Evolutionary conservation across 495 filamentous ascomycete species (phyloP), one percentile per base, ranked within the genome.

Genomic region (Xylaria cubensis): DNA sequence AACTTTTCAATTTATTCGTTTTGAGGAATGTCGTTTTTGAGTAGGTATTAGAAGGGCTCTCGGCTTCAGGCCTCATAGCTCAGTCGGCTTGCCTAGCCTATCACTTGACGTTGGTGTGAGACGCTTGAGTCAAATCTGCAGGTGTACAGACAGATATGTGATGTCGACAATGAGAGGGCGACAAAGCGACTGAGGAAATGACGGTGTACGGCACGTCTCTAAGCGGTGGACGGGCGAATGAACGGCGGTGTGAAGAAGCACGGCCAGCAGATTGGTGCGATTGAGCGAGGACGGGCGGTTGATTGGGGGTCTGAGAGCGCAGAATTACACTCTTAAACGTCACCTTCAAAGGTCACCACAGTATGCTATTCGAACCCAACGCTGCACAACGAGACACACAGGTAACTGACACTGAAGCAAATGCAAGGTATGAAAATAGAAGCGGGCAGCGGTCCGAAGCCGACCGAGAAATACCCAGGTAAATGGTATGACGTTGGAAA

Each of bases 81-180:
- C 7, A 59, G 17, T 42, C 29, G 26, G 68, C 41, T 41, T 19
- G 58, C 36, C n/a, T 50, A 5, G 41, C 24, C 44, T 19, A 42
- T 72, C 70, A 72, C 70, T 67, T 72, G 70, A 59, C 41, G 62
- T 67, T 10, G 63, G 51, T 48, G 70, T 72, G 70, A 67, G 70
- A 67, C 63, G 70, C 63, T 67, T 42, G 50, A 66, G 59, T 51
- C 46, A 58, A 72, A 59, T 66, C 50, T 26, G 62, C 41, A 50
- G 53, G 51, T 17, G 63, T 29, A 59, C 63, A 56, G 64, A 59
- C 63, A 56, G 64, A 50, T 41, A 67, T 7, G 50, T 59, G 61
- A 41, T 55, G 42, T 12, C 21, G 39, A 66, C 50, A 50, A 61
- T 17, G 17, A 61, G n/a, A 53, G 29, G 44, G 34, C 59, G 15